phyloP scores from a whole-genome alignment of 495 filamentous ascomycete species.

The Rusavskia elegans region DNA sequence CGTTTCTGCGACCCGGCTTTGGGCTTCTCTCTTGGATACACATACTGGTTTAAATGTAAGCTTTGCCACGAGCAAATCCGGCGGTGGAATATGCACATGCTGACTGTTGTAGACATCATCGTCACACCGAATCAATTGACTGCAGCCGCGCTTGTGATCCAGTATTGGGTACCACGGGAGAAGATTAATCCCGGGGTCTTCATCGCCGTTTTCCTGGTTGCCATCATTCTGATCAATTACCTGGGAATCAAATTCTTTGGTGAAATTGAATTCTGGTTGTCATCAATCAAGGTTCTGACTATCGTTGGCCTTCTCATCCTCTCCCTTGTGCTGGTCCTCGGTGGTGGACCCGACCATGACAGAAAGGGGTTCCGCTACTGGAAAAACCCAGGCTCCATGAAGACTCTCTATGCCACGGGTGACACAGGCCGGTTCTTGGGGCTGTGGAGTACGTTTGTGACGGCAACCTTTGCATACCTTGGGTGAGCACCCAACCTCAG shows the following conservation, averaged over 20 bases:
- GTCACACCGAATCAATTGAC: conserved; percentile 66
- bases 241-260: conserved; percentile 32
- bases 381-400: conserved; percentile 51
- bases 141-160: conserved; percentile 53
- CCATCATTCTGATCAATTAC: conserved; percentile 46
- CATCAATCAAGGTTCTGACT: conserved; percentile 48
- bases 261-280: conserved; percentile 35
- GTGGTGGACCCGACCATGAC: conserved; percentile 57
- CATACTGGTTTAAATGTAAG: conserved; percentile 24
- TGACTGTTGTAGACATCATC: conserved; percentile 48
- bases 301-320: conserved; percentile 53
- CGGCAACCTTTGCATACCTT: conserved; percentile 68
- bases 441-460: conserved; percentile 65
- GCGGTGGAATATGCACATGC: conserved; percentile 16
- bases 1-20: conserved; percentile 47
- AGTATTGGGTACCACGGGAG: conserved; percentile 48
- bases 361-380: conserved; percentile 66
- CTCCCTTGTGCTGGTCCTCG: conserved; percentile 40
- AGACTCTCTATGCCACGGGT: conserved; percentile 16
- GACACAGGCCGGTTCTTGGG: conserved; percentile 44
- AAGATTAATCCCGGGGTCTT: conserved; percentile 57
- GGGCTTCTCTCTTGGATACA: conserved; percentile 43
- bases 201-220: conserved; percentile 50
- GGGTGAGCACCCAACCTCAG: conserved; percentile 20
- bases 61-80: neutral